phyloP scores from a whole-genome alignment of 805 yeast species.

The Hanseniaspora singularis region DNA sequence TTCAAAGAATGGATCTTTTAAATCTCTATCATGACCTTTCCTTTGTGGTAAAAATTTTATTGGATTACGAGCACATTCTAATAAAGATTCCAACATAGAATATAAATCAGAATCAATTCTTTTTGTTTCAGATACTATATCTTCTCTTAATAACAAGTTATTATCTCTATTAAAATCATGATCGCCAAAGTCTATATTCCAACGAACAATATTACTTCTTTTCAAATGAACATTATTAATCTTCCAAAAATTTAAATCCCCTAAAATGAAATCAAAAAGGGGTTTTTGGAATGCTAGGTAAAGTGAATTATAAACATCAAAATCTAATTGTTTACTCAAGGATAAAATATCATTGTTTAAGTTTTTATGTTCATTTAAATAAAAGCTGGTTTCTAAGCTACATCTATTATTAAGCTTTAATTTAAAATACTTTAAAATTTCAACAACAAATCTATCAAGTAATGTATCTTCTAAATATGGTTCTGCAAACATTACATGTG shows the following conservation, averaged over 20 bases:
- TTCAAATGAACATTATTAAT: conserved; percentile 9
- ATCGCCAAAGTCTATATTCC: conserved; percentile 6
- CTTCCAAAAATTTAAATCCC: conserved; percentile 14
- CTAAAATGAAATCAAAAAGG: not conserved
- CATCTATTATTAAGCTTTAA: not conserved
- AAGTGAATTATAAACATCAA: too few species aligned
- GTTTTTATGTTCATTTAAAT: not conserved
- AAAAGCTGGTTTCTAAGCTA: too few species aligned
- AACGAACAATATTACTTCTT: not conserved
- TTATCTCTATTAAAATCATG: not conserved
- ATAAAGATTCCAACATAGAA: not conserved
- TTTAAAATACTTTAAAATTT: not conserved
- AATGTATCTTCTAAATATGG: not conserved
- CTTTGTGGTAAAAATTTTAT: not conserved
- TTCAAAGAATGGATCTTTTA: conserved; percentile 1
- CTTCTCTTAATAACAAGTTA: not conserved
- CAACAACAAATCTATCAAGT: conserved; percentile 1
- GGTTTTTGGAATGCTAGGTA: conserved; percentile 13
- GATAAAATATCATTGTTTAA: too few species aligned
- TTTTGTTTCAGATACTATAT: too few species aligned
- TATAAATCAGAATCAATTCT: conserved; percentile 9
- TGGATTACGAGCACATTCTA: not conserved
- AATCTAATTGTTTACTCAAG: too few species aligned
- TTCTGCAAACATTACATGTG: not conserved
- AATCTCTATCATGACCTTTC: too few species aligned